These are phyloP conservation scores for Sporothrix globosa DNA, from an alignment of 2,329 filamentous ascomycete genomes.

Conservation along the genomic window DNA sequence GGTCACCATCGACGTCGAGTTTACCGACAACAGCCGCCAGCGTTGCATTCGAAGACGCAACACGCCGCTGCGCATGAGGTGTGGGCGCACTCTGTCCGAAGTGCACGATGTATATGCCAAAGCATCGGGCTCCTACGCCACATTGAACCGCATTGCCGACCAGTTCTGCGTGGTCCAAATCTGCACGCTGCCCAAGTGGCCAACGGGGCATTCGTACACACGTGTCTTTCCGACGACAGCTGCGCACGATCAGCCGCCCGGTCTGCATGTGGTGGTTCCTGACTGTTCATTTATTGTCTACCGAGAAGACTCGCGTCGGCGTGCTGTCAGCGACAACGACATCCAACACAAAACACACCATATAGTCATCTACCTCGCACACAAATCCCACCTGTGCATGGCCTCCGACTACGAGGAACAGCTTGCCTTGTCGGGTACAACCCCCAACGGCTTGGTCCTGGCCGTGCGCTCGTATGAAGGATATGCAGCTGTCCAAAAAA, in stretches of 20 bases:
- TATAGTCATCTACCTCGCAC: not conserved
- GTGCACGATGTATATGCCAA: slow-evolving; percentile 2
- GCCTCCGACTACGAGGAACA: not conserved
- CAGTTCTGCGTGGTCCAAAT: not conserved
- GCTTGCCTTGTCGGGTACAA: not conserved
- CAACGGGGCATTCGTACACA: not conserved
- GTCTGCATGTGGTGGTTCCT: not conserved
- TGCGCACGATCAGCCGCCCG: not conserved
- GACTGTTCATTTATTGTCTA: slow-evolving; percentile 12
- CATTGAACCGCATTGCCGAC: not conserved
- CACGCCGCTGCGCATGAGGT: not conserved
- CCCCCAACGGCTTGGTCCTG: not conserved
- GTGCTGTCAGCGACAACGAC: not conserved
- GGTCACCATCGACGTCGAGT: not conserved
- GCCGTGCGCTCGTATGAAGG: not conserved
- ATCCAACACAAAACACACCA: not conserved
- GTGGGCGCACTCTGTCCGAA: not conserved
- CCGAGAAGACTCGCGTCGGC: not conserved
- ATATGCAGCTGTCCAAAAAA: not conserved
- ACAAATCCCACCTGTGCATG: not conserved
- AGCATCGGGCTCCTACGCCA: not conserved
- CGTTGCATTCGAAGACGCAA: slow-evolving; percentile 1
- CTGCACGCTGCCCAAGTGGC: slow-evolving; percentile 2
- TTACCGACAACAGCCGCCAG: not conserved
- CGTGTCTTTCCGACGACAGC: not conserved